Evolutionary conservation across 805 yeast species (phyloP).

Genomic region (Yarrowia sp.): DNA sequence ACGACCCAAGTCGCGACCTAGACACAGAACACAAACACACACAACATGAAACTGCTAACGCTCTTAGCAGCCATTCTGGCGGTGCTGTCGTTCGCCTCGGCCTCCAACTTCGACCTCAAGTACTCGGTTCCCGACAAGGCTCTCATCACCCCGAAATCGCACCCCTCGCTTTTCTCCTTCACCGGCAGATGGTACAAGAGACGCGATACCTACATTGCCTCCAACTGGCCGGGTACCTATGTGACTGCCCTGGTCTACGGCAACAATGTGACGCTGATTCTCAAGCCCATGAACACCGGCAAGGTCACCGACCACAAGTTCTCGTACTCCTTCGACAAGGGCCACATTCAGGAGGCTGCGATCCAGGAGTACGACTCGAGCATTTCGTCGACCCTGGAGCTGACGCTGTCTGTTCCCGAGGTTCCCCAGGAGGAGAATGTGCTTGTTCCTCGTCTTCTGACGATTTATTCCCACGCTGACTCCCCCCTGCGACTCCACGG

Average conservation of each 20-base stretch:
- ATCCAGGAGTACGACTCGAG: conserved; percentile 7
- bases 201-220: conserved; percentile 22
- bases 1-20: no score
- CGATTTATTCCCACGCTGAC: conserved; percentile 13
- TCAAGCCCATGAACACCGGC: conserved; percentile 13
- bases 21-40: neutral
- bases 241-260: conserved; percentile 21
- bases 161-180: conserved; percentile 25
- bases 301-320: conserved; percentile 10
- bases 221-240: conserved; percentile 28
- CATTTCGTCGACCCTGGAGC: conserved; percentile 1
- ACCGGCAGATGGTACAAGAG: conserved; percentile 27
- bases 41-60: neutral
- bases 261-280: conserved; percentile 1
- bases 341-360: conserved; percentile 1
- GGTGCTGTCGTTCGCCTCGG: neutral
- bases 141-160: conserved; percentile 26
- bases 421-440: neutral
- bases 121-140: neutral
- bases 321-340: neutral
- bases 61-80: neutral
- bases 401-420: neutral
- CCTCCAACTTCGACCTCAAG: neutral
- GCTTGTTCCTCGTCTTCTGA: conserved; percentile 4
- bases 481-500: conserved; percentile 18